Percentiles rank a stretch among this genome's conserved stretches.
Conservation (phyloP, 2,329 filamentous ascomycete genomes). For the Alternaria hordeiaustralica region DNA sequence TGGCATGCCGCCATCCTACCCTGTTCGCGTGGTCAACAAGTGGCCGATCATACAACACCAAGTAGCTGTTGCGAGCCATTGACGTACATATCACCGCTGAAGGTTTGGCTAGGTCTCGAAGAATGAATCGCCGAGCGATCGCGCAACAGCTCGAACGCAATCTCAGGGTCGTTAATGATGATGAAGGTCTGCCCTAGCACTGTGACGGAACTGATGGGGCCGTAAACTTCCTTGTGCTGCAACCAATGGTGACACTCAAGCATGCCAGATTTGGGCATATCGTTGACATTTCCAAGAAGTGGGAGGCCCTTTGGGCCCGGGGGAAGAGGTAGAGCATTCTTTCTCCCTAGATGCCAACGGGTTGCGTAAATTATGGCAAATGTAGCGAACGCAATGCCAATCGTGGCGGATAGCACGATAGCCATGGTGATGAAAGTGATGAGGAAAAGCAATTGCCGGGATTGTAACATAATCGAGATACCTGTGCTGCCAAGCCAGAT, state of each 20-base stretch:
- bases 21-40: neutral
- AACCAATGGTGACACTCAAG: conserved; percentile 54
- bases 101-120: conserved; percentile 21
- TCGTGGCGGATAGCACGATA: neutral
- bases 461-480: neutral
- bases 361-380: neutral
- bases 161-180: conserved; percentile 30
- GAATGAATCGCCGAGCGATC: conserved; percentile 32
- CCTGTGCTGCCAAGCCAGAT: neutral
- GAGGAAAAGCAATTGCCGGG: neutral
- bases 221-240: conserved; percentile 49
- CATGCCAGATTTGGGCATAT: conserved; percentile 52
- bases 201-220: conserved; percentile 31
- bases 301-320: conserved; percentile 59
- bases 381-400: neutral
- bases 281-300: conserved; percentile 58
- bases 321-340: conserved; percentile 43
- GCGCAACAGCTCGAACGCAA: conserved; percentile 32
- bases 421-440: neutral
- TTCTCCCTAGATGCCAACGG: neutral
- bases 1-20: conserved; percentile 29
- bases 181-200: conserved; percentile 33
- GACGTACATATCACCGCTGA: conserved; percentile 31
- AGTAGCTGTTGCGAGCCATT: no score
- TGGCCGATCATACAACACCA: no score